Base-by-base conservation (phyloP, 805 yeast genomes). In the Nakazawaea pomicola region DNA sequence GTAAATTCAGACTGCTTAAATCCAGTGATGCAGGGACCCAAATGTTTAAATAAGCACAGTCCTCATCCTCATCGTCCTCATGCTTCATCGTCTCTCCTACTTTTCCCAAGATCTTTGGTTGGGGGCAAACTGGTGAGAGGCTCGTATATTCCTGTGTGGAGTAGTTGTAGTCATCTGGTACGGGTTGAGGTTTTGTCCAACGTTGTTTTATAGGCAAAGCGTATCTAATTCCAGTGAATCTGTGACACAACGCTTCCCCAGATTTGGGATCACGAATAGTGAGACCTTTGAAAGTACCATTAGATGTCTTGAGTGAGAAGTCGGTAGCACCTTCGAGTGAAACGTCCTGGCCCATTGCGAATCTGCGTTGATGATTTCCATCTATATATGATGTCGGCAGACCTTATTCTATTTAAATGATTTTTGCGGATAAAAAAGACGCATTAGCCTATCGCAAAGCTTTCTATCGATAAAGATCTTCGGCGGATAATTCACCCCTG, bases 1-100 rank as follows among this genome's bases (percentile, higher is more conserved):
- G 71, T 67, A 68, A 36, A 7, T 40, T 29, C 18, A 10, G 27
- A 17, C 29, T 23, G 5, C 16, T 27, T 6, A 29, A 9, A 16
- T 40, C 31, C 14, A 33, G 29, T 2, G 29, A 12, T 2, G 57
- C 49, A 6, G 74, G 73, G 6, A 62, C 52, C 62, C 67, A 68
- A 36, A 67, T 62, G 49, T 67, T 68, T 28, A 56, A 38, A 45
- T 58, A 58, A 29, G 53, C 54, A 40, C 65, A 59, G 41, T 62
- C 59, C 40, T 67, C 72, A 18, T 29, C 33, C 15, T 8, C 14
- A n/a, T n/a, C 17, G 8, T 17, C 30, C 4, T 19, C 23, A n/a
- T 17, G 15, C 12, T 32, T 36, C 14, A 41, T 33, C n/a, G 17
- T 28, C 7, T n/a, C n/a, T n/a, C 28, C 12, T 21, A 36, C 32